These are phyloP conservation scores for Aspergillus sojae DNA, from an alignment of 2,329 filamentous ascomycete genomes.

Conservation along the genomic window DNA sequence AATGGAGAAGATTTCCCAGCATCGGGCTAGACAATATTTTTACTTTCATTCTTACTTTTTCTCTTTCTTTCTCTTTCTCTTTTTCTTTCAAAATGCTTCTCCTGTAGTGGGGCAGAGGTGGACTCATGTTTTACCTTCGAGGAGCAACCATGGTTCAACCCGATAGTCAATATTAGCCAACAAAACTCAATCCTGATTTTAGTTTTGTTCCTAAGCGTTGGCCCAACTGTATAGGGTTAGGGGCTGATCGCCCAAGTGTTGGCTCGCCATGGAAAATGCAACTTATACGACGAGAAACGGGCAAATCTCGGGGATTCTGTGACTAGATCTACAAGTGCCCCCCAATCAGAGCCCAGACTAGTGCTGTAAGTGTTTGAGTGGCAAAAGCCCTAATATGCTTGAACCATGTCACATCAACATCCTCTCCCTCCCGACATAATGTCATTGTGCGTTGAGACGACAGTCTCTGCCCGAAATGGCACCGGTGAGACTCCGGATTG, in stretches of 20 bases:
- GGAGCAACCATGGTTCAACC: background rate
- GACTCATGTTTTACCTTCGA: background rate
- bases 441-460: slow-evolving; percentile 1
- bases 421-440: slow-evolving; percentile 8
- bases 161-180: background rate
- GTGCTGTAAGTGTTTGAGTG: background rate
- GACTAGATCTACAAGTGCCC: background rate
- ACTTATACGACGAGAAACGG: background rate
- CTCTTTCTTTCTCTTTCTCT: background rate
- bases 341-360: background rate
- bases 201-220: background rate
- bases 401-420: background rate
- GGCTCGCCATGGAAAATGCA: background rate
- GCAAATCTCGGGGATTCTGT: background rate
- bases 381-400: background rate
- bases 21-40: background rate
- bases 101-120: background rate
- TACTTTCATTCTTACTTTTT: background rate
- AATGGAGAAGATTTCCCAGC: background rate
- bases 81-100: background rate
- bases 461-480: slow-evolving; percentile 1
- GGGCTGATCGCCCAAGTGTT: background rate
- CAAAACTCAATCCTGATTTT: background rate
- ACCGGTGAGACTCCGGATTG: slow-evolving; percentile 8
- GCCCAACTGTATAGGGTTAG: background rate